A percentile compares a stretch with the other conserved stretches of the same genome.
These are phyloP conservation scores for Phytophthora pisi DNA, from an alignment of 352 stramenopile genomes.

Conservation along the genomic window DNA sequence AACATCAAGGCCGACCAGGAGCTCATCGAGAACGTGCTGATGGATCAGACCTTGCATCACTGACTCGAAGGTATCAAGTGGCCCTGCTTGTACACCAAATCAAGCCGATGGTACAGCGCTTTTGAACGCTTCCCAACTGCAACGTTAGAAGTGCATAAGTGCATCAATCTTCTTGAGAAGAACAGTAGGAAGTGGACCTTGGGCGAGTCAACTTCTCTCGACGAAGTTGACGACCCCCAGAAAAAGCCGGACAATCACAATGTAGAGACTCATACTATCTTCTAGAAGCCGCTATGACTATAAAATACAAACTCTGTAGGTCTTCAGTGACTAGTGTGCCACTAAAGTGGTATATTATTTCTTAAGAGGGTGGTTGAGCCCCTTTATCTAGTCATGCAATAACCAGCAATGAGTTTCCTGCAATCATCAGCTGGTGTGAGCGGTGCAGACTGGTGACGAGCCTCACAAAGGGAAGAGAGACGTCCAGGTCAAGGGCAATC, in stretches of 20 bases:
- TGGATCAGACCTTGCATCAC: slow-evolving; percentile 23
- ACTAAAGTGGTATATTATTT: neutral
- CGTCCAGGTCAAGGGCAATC: neutral
- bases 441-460: neutral
- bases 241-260: neutral
- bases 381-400: neutral
- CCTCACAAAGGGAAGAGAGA: neutral
- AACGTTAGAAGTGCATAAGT: too few species aligned
- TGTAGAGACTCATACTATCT: neutral
- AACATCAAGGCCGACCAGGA: slow-evolving; percentile 51
- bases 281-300: neutral
- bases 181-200: neutral
- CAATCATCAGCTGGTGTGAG: neutral
- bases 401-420: neutral
- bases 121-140: too few species aligned
- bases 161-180: neutral
- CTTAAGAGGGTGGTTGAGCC: neutral
- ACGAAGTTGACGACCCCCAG: neutral
- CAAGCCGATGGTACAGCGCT: neutral
- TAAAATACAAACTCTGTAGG: neutral
- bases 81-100: neutral
- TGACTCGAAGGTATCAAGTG: neutral
- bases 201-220: neutral
- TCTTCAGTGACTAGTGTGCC: neutral
- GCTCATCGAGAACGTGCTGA: slow-evolving; percentile 51